Percentiles rank a stretch among this genome's conserved stretches.
phyloP scores from a whole-genome alignment of 129 eudicot genomes.

The Flaveria sonorensis region DNA sequence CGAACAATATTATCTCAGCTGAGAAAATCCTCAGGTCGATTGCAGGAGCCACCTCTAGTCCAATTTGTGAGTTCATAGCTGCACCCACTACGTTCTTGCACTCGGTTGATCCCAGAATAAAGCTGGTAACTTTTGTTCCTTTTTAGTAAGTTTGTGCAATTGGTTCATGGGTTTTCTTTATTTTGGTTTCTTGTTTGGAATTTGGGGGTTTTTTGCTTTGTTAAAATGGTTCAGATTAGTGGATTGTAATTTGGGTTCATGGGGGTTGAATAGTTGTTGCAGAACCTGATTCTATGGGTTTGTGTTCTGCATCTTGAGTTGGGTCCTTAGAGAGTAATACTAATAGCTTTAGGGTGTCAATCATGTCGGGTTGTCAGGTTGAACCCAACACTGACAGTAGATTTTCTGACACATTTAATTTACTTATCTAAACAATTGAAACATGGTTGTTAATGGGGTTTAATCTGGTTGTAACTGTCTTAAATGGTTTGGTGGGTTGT shows the following conservation, averaged over 20 bases:
- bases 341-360: background rate
- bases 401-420: background rate
- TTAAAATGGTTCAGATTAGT: background rate
- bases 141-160: constrained; percentile 10
- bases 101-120: constrained; percentile 84
- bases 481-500: background rate
- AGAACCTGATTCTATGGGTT: background rate
- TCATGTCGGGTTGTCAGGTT: background rate
- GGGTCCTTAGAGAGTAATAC: background rate
- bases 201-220: background rate
- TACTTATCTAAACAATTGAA: background rate
- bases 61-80: constrained; percentile 91
- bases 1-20: constrained; percentile 63
- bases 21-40: constrained; percentile 75
- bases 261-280: background rate
- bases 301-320: background rate
- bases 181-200: background rate
- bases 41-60: constrained; percentile 88
- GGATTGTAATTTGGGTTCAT: background rate
- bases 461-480: background rate
- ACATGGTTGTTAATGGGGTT: background rate
- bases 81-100: constrained; percentile 92
- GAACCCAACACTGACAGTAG: too few relatives aligned
- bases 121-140: constrained; percentile 50
- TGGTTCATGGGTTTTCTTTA: background rate